Evolutionary conservation across 106 monocot species (phyloP).

Genomic region (Chionographis japonica): DNA sequence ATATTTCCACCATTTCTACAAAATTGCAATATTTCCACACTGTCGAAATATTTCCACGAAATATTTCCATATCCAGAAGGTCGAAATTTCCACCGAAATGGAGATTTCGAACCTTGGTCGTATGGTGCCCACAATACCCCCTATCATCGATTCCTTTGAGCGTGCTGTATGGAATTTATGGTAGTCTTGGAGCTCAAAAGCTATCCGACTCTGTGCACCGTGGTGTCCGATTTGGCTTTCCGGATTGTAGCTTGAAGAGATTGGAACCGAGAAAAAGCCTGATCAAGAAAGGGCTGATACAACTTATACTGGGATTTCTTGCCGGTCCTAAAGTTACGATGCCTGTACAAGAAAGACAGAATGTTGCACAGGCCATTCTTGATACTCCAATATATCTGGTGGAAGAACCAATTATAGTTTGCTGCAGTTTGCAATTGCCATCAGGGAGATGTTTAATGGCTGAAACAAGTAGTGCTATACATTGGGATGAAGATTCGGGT

Average conservation of each 20-base stretch:
- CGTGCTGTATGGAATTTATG: slow-evolving; percentile 23
- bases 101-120: background rate
- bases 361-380: slow-evolving; percentile 17
- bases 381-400: slow-evolving; percentile 20
- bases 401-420: slow-evolving; percentile 22
- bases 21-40: no score
- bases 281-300: slow-evolving; percentile 29
- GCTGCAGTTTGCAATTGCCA: slow-evolving; percentile 20
- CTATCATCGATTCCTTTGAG: no score
- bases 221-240: slow-evolving; percentile 1
- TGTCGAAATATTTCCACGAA: no score
- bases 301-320: slow-evolving; percentile 45
- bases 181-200: slow-evolving; percentile 24
- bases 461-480: background rate
- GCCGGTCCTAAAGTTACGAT: slow-evolving; percentile 31
- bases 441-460: background rate
- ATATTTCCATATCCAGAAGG: no score
- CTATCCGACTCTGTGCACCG: slow-evolving; percentile 33
- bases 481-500: slow-evolving; percentile 29
- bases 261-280: background rate
- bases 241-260: background rate
- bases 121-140: no score
- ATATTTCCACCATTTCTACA: no score
- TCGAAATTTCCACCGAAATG: slow-evolving; percentile 28
- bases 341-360: slow-evolving; percentile 16